Base-by-base conservation (phyloP, 495 filamentous ascomycete species). In the Mytilinidion resinicola region DNA sequence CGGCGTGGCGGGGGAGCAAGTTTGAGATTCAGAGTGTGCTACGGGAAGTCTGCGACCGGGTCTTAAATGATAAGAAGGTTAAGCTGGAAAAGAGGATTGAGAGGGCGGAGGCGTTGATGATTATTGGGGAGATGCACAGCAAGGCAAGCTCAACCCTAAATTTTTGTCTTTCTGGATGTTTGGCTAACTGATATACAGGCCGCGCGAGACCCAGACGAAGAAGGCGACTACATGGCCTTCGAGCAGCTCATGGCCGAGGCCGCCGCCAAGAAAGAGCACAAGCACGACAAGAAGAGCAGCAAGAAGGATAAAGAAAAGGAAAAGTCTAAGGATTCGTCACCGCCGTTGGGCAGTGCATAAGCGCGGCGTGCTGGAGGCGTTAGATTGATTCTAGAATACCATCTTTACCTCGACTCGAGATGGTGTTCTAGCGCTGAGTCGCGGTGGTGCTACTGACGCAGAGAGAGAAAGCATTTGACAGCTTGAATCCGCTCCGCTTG, bases 151-250 rank as follows among this genome's bases (percentile, higher is more conserved):
- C 33, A 1, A 6, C 12, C 47, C 9, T 30, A 30, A 39, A 17
- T 7, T 25, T 4, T 33, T 30, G 34, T 19, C 49, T 11, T 1
- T 3, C 17, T 15, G 56, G 50, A 4, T 0, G 17, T 39, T 7
- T 51, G 50, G 57, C 65, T 74, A 64, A 72, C 46, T 50, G 30
- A 60, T 38, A 2, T 14, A 61, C 60, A 97, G 93, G 93, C 93
- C 17, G 81, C 87, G 70, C 83, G 93, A 57, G 88, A 91, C 60
- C 87, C 91, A 41, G 95, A 97, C 43, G 93, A 99, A 75, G 93
- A 97, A 76, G 93, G 92, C 61, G 92, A 96, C 55, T 96, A 95
- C 77, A 95, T 97, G 85, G 92, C 90, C 17, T 99, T 99, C 67
- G 93, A 99, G 72, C 90, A 96, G 72, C 84, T 99, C 33, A 95